A percentile compares a stretch with the other conserved stretches of the same genome.
phyloP scores from a whole-genome alignment of 2,329 filamentous ascomycete species.

The Verticillium alfalfae region DNA sequence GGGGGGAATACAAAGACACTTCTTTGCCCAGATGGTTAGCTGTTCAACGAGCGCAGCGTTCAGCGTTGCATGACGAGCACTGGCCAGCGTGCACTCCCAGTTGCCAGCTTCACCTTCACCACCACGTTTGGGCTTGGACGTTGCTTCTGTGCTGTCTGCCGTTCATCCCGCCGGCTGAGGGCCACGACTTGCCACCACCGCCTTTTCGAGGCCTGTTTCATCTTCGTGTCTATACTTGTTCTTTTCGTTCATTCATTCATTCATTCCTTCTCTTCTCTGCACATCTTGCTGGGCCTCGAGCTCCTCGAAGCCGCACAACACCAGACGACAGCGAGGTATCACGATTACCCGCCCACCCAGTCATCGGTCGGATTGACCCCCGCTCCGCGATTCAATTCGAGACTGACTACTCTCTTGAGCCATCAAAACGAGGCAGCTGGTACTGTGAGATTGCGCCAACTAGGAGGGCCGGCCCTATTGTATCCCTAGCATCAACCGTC shows the following conservation, averaged over 20 bases:
- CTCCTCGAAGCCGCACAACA: background rate
- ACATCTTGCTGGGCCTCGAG: background rate
- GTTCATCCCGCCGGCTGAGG: background rate
- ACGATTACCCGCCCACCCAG: background rate
- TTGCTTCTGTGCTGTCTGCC: background rate
- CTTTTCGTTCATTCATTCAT: background rate
- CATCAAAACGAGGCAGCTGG: background rate
- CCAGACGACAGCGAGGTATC: background rate
- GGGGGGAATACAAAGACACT: background rate
- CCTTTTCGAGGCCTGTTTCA: background rate
- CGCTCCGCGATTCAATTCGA: background rate
- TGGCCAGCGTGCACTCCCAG: background rate
- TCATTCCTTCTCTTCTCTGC: background rate
- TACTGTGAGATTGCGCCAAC: background rate
- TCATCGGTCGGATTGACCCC: background rate
- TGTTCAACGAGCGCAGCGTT: background rate
- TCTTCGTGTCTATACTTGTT: conserved; percentile 2
- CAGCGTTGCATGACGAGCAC: background rate
- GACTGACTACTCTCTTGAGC: background rate
- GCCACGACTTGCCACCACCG: background rate
- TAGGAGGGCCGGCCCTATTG: background rate
- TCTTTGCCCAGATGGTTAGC: background rate
- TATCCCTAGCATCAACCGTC: background rate
- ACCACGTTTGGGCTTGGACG: background rate
- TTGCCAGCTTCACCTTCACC: background rate